Conservation (phyloP, 805 yeast genomes). For the Sugiyamaella smithiae region DNA sequence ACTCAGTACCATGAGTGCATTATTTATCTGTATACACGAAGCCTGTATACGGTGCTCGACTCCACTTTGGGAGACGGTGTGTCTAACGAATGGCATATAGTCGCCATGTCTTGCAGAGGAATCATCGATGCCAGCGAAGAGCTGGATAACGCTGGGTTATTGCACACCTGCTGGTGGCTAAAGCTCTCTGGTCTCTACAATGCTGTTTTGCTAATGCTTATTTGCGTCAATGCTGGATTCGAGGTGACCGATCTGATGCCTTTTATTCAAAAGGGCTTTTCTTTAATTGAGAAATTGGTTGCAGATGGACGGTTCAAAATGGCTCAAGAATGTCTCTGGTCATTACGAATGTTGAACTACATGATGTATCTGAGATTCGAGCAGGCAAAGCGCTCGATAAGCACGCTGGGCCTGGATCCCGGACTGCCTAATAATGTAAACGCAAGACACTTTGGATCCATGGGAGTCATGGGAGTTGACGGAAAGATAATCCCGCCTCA, state of each 20-base stretch:
- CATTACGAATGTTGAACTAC: slow-evolving; percentile 52
- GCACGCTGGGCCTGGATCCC: slow-evolving; percentile 49
- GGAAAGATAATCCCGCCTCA: slow-evolving; percentile 19
- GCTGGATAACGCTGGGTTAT: slow-evolving; percentile 20
- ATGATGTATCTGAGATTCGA: slow-evolving; percentile 46
- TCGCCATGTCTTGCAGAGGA: slow-evolving; percentile 12
- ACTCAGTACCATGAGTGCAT: slow-evolving; percentile 22
- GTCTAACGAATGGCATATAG: slow-evolving; percentile 7
- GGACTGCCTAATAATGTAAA: slow-evolving; percentile 52
- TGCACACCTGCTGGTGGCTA: slow-evolving; percentile 44
- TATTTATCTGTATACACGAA: slow-evolving; percentile 12
- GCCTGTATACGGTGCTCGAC: slow-evolving; percentile 17
- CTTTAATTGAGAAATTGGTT: slow-evolving; percentile 20
- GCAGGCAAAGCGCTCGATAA: slow-evolving; percentile 40
- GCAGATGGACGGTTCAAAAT: slow-evolving; percentile 35
- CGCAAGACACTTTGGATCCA: slow-evolving; percentile 45
- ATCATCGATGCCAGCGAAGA: slow-evolving; percentile 11
- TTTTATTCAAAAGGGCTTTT: slow-evolving; percentile 20
- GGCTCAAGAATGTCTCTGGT: slow-evolving; percentile 65
- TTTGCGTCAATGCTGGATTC: slow-evolving; percentile 45
- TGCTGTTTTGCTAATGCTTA: slow-evolving; percentile 35
- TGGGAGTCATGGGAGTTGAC: slow-evolving; percentile 39
- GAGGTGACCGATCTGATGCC: slow-evolving; percentile 16
- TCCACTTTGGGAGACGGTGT: slow-evolving; percentile 11
- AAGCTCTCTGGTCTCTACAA: slow-evolving; percentile 45